Base-by-base conservation (phyloP, 2,329 filamentous ascomycete genomes). In the Geosmithia flava region DNA sequence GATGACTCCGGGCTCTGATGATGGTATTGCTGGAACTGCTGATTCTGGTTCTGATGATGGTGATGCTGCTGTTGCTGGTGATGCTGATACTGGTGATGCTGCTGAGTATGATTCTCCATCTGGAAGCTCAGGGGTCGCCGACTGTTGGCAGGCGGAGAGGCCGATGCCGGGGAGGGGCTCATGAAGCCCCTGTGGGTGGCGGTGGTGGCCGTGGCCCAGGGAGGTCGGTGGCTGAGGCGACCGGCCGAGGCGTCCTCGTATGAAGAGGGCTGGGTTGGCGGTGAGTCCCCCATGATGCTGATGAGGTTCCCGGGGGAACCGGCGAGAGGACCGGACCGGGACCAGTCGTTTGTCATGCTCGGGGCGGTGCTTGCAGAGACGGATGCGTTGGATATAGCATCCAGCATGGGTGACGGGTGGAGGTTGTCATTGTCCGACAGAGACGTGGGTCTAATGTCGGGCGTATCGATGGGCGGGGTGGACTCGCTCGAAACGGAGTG, bases 41-140 rank as follows among this genome's bases (percentile, higher is more conserved):
- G 29, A 7, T 30, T 6, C 29, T 30, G 29, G 7, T 30, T 6
- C 29, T 30, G 29, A 6, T 37, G 33, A 11, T 37, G 33, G 11
- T 7, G 33, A 13, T 37, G 33, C 3, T 37, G 5, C 11, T 3
- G 15, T 3, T 37, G 33, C 10, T 37, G 29, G 7, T 30, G 29
- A 6, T 7, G 6, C 29, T 30, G 29, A 30, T 30, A 11, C 6
- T 6, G 29, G 47, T 71, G 68, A 7, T 66, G 62, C 2, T 67
- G 61, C 27, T 64, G 64, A 53, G 69, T 69, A 7, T 69, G 66
- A 11, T 61, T 57, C 33, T 75, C 73, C 63, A 72, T 68, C 44
- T 80, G 76, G 55, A 72, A 77, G 59, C 76, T 80, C 51, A 77
- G 58, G 5, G 75, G 74, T 23, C 74, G 68, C 48, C 66, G 64